Evolutionary conservation across 2,329 filamentous ascomycete genomes (phyloP).

Genomic region (Colletotrichum camelliae): DNA sequence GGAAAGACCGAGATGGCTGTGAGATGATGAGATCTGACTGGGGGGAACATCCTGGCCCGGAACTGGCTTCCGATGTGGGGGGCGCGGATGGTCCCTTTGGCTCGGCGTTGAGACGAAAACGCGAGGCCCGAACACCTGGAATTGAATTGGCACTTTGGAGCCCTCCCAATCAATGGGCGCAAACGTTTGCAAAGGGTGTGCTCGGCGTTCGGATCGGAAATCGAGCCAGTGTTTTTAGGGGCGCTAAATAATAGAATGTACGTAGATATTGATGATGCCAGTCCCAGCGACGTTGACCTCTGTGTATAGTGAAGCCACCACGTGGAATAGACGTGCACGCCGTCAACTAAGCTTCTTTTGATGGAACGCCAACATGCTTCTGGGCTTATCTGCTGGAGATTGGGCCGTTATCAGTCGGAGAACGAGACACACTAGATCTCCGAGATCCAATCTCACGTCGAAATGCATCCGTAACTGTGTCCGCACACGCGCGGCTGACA

Average conservation of each 20-base stretch:
- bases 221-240: background rate
- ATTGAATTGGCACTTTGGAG: background rate
- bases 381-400: background rate
- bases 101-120: slow-evolving; percentile 14
- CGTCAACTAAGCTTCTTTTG: background rate
- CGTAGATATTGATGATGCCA: background rate
- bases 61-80: background rate
- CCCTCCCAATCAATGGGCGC: background rate
- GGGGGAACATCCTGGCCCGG: background rate
- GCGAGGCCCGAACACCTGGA: slow-evolving; percentile 5
- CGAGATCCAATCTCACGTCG: background rate
- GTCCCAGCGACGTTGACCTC: background rate
- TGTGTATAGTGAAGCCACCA: background rate
- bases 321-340: background rate
- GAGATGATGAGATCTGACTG: background rate
- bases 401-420: background rate
- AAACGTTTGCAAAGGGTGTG: background rate
- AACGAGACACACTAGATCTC: background rate
- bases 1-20: background rate
- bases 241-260: background rate
- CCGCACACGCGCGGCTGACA: background rate
- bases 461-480: background rate
- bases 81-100: background rate
- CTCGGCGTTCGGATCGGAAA: slow-evolving; percentile 14
- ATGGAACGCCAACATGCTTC: background rate